These are phyloP conservation scores for Cryptococcus sp. DNA, from an alignment of 1,284 basidiomycete species.

Conservation along the genomic window DNA sequence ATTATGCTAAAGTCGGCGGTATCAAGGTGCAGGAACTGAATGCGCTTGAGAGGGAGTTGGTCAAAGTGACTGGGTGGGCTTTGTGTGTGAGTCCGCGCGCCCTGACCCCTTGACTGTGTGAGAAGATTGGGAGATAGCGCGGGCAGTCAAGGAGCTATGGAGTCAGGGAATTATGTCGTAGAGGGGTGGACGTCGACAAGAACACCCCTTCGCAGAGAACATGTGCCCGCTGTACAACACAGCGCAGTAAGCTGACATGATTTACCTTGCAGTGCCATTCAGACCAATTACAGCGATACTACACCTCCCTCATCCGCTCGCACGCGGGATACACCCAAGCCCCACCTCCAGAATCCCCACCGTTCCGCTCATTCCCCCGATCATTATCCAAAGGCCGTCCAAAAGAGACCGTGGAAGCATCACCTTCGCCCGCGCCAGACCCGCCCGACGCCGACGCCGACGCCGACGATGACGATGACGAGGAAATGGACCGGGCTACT, in stretches of 20 bases:
- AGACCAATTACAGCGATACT: constrained; percentile 53
- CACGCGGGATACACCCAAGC: constrained; percentile 51
- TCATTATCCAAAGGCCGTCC: constrained; percentile 24
- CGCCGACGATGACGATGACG: constrained; percentile 10
- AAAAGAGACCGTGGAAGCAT: neutral
- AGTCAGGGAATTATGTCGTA: neutral
- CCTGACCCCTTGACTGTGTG: neutral
- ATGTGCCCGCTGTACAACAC: too few species aligned
- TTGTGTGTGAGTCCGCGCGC: constrained; percentile 69
- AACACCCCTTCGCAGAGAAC: too few species aligned
- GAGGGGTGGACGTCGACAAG: neutral
- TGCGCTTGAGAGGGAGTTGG: constrained; percentile 86
- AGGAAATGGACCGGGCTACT: constrained; percentile 11
- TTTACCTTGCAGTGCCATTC: constrained; percentile 45
- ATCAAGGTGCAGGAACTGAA: constrained; percentile 87
- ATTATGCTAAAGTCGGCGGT: constrained; percentile 92
- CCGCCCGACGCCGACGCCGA: neutral
- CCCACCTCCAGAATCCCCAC: constrained; percentile 32
- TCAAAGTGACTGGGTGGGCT: constrained; percentile 85
- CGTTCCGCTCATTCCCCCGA: constrained; percentile 47
- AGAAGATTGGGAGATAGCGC: neutral
- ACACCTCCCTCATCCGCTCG: constrained; percentile 53
- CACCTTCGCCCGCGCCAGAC: constrained; percentile 3
- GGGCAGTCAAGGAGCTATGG: neutral
- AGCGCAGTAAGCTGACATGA: constrained; percentile 1